Percentiles rank a stretch among this genome's conserved stretches.
Conservation (phyloP, 306 rosid species). For the Prunus campanulata region DNA sequence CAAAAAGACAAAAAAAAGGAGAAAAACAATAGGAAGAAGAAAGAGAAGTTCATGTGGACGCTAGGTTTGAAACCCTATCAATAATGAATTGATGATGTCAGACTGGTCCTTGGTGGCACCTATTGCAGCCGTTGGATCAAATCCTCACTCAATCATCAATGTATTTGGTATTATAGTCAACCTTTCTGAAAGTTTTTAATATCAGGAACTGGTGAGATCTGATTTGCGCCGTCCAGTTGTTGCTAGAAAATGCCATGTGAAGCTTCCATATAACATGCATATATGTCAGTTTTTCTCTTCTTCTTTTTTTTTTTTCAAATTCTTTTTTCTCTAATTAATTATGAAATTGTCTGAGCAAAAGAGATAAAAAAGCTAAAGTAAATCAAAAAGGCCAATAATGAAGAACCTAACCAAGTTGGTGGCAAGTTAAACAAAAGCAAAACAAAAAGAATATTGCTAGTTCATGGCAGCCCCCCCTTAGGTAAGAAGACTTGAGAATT, state of each 20-base stretch:
- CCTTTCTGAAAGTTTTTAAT: neutral
- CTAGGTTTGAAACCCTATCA: conserved; percentile 11
- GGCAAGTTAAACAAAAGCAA: neutral
- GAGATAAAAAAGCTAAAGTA: neutral
- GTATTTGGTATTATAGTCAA: neutral
- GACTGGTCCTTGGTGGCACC: conserved; percentile 22
- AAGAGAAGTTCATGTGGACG: neutral
- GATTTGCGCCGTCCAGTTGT: conserved; percentile 13
- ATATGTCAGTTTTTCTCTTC: neutral
- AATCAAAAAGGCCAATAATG: neutral
- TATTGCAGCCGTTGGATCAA: conserved; percentile 25
- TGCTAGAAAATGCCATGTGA: neutral
- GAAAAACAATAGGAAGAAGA: neutral
- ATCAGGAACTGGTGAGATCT: conserved; percentile 10
- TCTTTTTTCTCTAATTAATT: neutral
- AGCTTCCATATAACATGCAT: conserved; percentile 3
- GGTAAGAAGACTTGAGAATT: neutral
- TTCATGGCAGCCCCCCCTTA: neutral
- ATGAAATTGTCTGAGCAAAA: neutral
- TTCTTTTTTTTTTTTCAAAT: neutral
- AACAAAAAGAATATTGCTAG: neutral
- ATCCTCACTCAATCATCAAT: neutral
- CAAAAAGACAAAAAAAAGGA: neutral
- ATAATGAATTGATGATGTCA: conserved; percentile 18
- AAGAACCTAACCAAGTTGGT: neutral